Conservation (phyloP, 2,329 filamentous ascomycete species). For the Penicillium sp. region DNA sequence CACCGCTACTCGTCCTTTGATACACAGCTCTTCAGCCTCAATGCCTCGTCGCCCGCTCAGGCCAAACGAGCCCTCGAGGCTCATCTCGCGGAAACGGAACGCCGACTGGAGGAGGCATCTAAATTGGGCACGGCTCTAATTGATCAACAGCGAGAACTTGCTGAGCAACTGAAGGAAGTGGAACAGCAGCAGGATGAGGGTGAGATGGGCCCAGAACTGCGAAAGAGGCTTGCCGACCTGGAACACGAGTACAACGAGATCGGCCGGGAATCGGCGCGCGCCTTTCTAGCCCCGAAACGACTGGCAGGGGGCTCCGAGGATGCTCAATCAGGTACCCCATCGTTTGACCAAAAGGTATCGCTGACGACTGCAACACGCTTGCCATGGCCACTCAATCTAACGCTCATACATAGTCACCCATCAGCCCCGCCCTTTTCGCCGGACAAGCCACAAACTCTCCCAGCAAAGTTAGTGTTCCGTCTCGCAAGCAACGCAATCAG, state of each 20-base stretch:
- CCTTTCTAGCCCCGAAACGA: conserved; percentile 81
- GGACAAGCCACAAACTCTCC: conserved; percentile 84
- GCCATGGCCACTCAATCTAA: conserved; percentile 5
- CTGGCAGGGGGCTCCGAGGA: conserved; percentile 73
- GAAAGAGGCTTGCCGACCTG: conserved; percentile 79
- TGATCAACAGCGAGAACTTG: conserved; percentile 81
- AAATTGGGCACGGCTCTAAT: conserved; percentile 86
- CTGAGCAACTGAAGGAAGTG: conserved; percentile 81
- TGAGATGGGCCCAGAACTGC: conserved; percentile 81
- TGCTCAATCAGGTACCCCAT: conserved; percentile 47
- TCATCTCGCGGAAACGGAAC: conserved; percentile 89
- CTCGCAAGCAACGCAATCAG: conserved; percentile 87
- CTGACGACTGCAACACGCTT: not conserved
- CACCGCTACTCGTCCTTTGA: conserved; percentile 86
- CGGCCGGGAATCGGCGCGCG: conserved; percentile 83
- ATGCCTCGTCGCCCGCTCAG: conserved; percentile 82
- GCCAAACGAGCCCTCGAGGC: conserved; percentile 87
- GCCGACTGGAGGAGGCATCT: conserved; percentile 87
- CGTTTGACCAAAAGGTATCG: conserved; percentile 52
- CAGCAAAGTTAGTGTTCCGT: conserved; percentile 84
- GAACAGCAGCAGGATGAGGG: conserved; percentile 75
- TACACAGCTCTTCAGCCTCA: conserved; percentile 75
- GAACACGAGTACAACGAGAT: conserved; percentile 96
- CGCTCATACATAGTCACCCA: conserved; percentile 59
- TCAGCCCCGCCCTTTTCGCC: conserved; percentile 78